Evolutionary conservation across 2,329 filamentous ascomycete genomes (phyloP).

Genomic region (Ophiognomonia clavigignenti-juglandacearum): DNA sequence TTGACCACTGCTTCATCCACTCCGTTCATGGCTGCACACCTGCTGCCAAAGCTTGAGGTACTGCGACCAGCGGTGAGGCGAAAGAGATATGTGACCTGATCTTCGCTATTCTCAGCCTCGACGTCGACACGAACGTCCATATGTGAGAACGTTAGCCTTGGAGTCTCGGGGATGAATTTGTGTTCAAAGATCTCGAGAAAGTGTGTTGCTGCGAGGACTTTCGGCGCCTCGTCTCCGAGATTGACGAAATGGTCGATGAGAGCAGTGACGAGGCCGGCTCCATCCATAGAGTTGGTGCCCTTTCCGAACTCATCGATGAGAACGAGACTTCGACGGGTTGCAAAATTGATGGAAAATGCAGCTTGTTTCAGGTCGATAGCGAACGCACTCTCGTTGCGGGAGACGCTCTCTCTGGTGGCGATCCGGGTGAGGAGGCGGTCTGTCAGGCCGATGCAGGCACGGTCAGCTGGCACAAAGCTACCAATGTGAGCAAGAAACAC

Average conservation of each 20-base stretch:
- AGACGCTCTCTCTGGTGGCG: conserved; percentile 63
- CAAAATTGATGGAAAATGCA: conserved; percentile 67
- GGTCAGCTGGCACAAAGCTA: conserved; percentile 80
- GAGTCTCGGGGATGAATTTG: conserved; percentile 46
- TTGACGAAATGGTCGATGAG: conserved; percentile 52
- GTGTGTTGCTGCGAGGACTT: conserved; percentile 58
- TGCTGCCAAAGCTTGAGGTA: conserved; percentile 76
- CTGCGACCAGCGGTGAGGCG: conserved; percentile 63
- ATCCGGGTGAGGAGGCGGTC: conserved; percentile 90
- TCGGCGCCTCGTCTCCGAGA: conserved; percentile 42
- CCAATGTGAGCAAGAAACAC: conserved; percentile 91
- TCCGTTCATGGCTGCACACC: conserved; percentile 83
- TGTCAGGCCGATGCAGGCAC: conserved; percentile 75
- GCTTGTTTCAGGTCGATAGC: conserved; percentile 84
- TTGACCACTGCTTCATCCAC: conserved; percentile 67
- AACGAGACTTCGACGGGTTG: conserved; percentile 72
- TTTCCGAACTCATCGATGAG: conserved; percentile 91
- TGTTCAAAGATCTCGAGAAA: conserved; percentile 70
- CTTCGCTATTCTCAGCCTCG: conserved; percentile 43
- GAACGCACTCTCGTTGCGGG: conserved; percentile 57
- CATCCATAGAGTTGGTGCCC: conserved; percentile 54
- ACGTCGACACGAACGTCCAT: conserved; percentile 66
- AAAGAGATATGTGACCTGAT: conserved; percentile 72
- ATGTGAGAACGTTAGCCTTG: conserved; percentile 56
- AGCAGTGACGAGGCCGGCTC: conserved; percentile 53